Conservation (phyloP, 352 stramenopile genomes). For the Phytophthora sansomeana region DNA sequence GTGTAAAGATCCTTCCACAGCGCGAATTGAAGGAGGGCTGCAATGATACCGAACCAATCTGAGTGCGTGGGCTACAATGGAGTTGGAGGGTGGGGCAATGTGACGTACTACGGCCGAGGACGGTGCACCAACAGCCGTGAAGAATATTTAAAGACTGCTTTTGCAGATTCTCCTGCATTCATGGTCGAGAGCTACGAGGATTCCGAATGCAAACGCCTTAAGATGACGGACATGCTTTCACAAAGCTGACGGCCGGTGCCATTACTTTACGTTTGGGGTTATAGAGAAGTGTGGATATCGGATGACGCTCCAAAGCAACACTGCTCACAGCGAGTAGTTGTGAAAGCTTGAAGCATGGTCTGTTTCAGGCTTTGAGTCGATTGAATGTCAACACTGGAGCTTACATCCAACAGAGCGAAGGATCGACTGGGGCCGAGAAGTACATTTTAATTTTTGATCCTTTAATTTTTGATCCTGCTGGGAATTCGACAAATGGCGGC, state of each 20-base stretch:
- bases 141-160: constrained; percentile 5
- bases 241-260: constrained; percentile 6
- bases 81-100: constrained; percentile 4
- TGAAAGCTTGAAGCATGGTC: constrained; percentile 9
- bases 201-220: constrained; percentile 2
- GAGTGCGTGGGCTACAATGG: not conserved
- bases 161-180: constrained; percentile 9
- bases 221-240: not conserved
- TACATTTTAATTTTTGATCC: constrained; percentile 6
- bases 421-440: constrained; percentile 2
- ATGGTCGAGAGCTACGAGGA: constrained; percentile 18
- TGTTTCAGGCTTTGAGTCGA: constrained; percentile 8
- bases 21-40: constrained; percentile 8
- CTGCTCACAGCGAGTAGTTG: constrained; percentile 7
- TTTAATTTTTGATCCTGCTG: not conserved
- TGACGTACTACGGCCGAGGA: constrained; percentile 7
- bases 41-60: not conserved
- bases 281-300: constrained; percentile 14
- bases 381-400: constrained; percentile 17
- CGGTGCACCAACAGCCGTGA: constrained; percentile 8
- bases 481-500: not conserved
- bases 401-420: not conserved
- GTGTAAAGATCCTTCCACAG: constrained; percentile 11
- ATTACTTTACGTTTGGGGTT: constrained; percentile 15
- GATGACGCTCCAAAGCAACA: constrained; percentile 10